A percentile compares a stretch with the other conserved stretches of the same genome.
Conservation (phyloP, 2,329 filamentous ascomycete genomes). For the Alternaria viburni region DNA sequence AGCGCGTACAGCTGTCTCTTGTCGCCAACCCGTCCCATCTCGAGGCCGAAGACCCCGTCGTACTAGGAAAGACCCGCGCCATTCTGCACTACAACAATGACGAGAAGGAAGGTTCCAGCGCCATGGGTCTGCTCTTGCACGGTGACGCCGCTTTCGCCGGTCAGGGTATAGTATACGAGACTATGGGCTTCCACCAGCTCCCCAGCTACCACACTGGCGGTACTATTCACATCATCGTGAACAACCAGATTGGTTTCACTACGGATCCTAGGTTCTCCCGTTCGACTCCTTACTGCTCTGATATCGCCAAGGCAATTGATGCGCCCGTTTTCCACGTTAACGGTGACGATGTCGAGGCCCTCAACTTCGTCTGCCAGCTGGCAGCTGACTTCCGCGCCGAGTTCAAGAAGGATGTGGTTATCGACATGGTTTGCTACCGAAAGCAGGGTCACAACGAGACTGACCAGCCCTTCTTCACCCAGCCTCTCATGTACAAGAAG, state of each 20-base stretch:
- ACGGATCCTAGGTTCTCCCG: slow-evolving; percentile 97
- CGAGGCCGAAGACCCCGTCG: slow-evolving; percentile 97
- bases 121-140: slow-evolving; percentile 95
- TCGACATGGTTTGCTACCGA: slow-evolving; percentile 98
- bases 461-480: slow-evolving; percentile 99
- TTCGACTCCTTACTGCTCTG: slow-evolving; percentile 97
- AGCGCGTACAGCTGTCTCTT: slow-evolving; percentile 98
- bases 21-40: slow-evolving; percentile 98
- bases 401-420: slow-evolving; percentile 98
- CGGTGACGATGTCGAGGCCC: slow-evolving; percentile 95
- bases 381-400: slow-evolving; percentile 97
- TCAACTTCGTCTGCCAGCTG: slow-evolving; percentile 97
- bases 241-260: slow-evolving; percentile 99
- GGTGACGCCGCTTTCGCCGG: slow-evolving; percentile 96
- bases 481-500: slow-evolving; percentile 99
- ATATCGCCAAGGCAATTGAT: slow-evolving; percentile 98
- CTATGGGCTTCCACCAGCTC: slow-evolving; percentile 94
- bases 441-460: slow-evolving; percentile 99
- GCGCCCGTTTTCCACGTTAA: slow-evolving; percentile 99
- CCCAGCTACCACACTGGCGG: slow-evolving; percentile 97
- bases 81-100: slow-evolving; percentile 99
- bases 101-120: slow-evolving; percentile 83
- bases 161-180: slow-evolving; percentile 98
- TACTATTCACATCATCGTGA: slow-evolving; percentile 95
- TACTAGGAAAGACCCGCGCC: slow-evolving; percentile 94